phyloP scores from a whole-genome alignment of 1,139 yeast genomes.

The Suhomyces guaymorum region DNA sequence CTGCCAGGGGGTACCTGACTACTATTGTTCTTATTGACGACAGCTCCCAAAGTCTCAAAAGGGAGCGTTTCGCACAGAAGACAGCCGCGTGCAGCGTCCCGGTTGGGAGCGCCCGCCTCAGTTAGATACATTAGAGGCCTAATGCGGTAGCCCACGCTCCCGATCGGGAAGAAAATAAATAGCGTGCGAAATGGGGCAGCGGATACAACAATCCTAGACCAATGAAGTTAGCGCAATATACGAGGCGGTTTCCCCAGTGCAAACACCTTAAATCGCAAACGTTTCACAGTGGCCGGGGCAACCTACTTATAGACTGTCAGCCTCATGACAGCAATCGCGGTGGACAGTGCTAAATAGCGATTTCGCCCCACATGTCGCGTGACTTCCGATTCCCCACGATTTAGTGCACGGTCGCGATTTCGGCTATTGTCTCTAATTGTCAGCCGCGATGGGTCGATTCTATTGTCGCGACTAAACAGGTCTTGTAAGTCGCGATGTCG shows the following conservation, averaged over 20 bases:
- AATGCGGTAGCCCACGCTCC: slow-evolving; percentile 4
- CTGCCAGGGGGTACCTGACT: background rate
- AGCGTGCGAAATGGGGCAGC: too few species aligned
- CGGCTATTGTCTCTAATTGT: background rate
- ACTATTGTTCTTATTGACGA: background rate
- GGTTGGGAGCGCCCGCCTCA: background rate
- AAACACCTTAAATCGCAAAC: too few species aligned
- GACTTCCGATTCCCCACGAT: background rate
- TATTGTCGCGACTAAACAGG: too few species aligned
- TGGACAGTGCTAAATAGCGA: too few species aligned
- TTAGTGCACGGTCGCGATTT: background rate
- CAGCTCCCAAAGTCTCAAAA: background rate
- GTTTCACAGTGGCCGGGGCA: too few species aligned
- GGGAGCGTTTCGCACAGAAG: background rate
- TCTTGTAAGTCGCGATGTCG: background rate
- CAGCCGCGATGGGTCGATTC: too few species aligned
- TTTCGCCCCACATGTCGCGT: too few species aligned
- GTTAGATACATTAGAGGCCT: background rate
- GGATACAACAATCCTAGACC: too few species aligned
- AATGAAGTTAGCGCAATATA: too few species aligned
- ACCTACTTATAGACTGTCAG: too few species aligned
- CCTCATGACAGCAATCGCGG: too few species aligned
- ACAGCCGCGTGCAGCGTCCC: slow-evolving; percentile 1
- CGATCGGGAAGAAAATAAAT: slow-evolving; percentile 2
- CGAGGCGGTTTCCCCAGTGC: too few species aligned